Conservation (phyloP, 805 yeast species). For the Starmerella tilneyi region DNA sequence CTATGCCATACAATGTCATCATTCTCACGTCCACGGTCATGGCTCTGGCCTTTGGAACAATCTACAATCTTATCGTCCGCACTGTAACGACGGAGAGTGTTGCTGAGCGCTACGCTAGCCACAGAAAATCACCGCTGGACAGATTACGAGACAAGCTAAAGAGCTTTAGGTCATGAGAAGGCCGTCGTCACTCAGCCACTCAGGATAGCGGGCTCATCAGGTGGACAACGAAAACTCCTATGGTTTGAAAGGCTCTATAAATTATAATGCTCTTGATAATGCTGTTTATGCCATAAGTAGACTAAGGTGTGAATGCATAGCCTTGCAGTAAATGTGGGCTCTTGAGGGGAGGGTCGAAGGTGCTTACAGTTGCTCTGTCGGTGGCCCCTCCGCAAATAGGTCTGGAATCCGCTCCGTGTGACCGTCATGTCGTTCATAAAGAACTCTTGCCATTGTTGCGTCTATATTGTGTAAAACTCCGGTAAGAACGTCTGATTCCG, state of each 20-base stretch:
- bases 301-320: no score
- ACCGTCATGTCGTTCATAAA: conserved; percentile 10
- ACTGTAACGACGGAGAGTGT: conserved; percentile 7
- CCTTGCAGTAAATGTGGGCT: no score
- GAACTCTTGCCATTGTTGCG: background rate
- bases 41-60: conserved; percentile 82
- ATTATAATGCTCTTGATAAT: no score
- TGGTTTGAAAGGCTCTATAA: no score
- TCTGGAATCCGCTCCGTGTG: conserved; percentile 8
- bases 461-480: background rate
- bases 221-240: no score
- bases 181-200: no score
- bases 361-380: background rate
- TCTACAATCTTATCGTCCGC: conserved; percentile 53
- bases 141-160: background rate
- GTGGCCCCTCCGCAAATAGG: background rate
- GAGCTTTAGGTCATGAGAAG: background rate
- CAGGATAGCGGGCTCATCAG: no score
- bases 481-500: background rate
- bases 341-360: no score
- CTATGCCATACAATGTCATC: conserved; percentile 97
- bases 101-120: no score
- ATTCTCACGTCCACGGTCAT: conserved; percentile 86
- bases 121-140: background rate
- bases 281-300: no score